phyloP scores from a whole-genome alignment of 1,284 basidiomycete species.

The Cystobasidium pallidum region DNA sequence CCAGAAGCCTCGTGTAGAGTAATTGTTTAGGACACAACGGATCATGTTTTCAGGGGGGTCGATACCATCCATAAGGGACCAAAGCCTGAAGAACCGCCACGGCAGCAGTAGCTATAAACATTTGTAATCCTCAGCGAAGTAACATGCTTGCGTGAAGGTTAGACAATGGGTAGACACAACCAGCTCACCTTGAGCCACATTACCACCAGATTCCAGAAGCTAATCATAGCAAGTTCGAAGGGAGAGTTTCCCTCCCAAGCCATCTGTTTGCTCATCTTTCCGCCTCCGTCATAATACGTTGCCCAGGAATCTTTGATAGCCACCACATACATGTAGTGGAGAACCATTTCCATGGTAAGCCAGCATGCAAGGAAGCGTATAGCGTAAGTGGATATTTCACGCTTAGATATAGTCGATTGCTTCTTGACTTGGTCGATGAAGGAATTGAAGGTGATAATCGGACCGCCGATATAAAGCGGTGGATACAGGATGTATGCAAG shows the following conservation, averaged over 20 bases:
- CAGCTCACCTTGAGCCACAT: slow-evolving; percentile 88
- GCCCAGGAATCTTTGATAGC: slow-evolving; percentile 79
- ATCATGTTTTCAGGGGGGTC: slow-evolving; percentile 99
- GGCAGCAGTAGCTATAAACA: slow-evolving; percentile 79
- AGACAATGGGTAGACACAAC: neutral
- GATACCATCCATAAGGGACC: slow-evolving; percentile 86
- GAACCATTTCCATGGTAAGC: slow-evolving; percentile 84
- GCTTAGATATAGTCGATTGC: slow-evolving; percentile 60
- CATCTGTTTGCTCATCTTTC: slow-evolving; percentile 18
- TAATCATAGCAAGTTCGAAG: slow-evolving; percentile 85
- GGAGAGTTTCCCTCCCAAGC: slow-evolving; percentile 69
- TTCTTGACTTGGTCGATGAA: slow-evolving; percentile 75
- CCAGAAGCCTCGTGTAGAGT: slow-evolving; percentile 93
- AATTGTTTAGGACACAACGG: slow-evolving; percentile 97
- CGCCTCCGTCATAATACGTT: slow-evolving; percentile 60
- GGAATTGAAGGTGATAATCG: slow-evolving; percentile 95
- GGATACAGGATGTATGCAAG: slow-evolving; percentile 82
- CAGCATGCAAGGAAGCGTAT: slow-evolving; percentile 73
- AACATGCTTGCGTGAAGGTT: neutral
- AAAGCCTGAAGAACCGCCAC: slow-evolving; percentile 96
- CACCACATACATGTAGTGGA: slow-evolving; percentile 95
- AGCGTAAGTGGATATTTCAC: slow-evolving; percentile 63
- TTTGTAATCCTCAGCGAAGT: neutral
- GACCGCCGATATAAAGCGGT: slow-evolving; percentile 92
- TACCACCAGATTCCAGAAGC: slow-evolving; percentile 95